Evolutionary conservation across 495 filamentous ascomycete genomes (phyloP).

Genomic region (Cercophora samala): DNA sequence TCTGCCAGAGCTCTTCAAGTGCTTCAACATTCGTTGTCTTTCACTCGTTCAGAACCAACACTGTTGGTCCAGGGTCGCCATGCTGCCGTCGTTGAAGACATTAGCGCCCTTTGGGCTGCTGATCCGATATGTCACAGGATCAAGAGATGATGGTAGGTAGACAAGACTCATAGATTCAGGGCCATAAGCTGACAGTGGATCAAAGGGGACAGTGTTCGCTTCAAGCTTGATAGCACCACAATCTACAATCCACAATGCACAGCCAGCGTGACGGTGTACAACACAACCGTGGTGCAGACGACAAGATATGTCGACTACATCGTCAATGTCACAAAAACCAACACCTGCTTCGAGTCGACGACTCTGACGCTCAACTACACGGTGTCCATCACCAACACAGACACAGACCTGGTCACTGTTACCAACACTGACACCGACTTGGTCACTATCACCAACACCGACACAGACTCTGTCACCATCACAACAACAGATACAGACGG

Average conservation of each 20-base stretch:
- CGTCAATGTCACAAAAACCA: conserved; percentile 11
- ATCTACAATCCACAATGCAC: conserved; percentile 5
- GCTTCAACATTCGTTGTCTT: neutral
- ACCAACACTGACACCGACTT: conserved; percentile 19
- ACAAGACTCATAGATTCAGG: neutral
- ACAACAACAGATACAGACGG: conserved; percentile 17
- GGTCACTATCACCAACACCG: conserved; percentile 11
- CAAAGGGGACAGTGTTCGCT: neutral
- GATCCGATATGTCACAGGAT: neutral
- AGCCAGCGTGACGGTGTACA: neutral
- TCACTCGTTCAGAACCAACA: neutral
- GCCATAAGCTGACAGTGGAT: neutral
- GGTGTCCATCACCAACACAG: conserved; percentile 6
- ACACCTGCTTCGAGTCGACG: neutral
- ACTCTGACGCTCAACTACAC: neutral
- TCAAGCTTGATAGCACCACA: neutral
- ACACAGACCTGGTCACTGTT: conserved; percentile 12
- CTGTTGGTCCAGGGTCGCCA: neutral
- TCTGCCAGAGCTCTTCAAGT: neutral
- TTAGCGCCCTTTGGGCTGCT: conserved; percentile 4
- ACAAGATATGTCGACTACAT: conserved; percentile 11
- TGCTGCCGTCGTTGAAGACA: conserved; percentile 12
- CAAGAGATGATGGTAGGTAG: conserved; percentile 2
- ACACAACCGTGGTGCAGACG: conserved; percentile 10
- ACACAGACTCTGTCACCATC: conserved; percentile 12